These are phyloP conservation scores for Scleroderma bovista DNA, from an alignment of 768 basidiomycete genomes.

Conservation along the genomic window DNA sequence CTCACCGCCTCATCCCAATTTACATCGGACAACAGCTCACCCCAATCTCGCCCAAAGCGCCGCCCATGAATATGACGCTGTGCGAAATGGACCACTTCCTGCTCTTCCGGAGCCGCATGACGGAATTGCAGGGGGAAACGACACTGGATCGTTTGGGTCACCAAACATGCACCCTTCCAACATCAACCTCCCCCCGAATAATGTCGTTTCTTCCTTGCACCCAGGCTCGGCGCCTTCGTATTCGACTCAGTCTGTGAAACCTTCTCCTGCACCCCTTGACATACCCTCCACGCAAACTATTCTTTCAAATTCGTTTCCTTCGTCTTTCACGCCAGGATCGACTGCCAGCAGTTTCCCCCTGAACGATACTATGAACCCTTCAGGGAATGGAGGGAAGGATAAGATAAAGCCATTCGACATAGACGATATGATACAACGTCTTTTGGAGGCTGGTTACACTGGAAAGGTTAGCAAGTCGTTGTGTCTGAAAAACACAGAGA, in stretches of 20 bases:
- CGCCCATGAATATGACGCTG: slow-evolving; percentile 30
- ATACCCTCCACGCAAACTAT: slow-evolving; percentile 82
- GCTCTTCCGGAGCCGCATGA: slow-evolving; percentile 29
- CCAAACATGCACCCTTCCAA: slow-evolving; percentile 30
- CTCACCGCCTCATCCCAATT: slow-evolving; percentile 33
- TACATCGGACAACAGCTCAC: slow-evolving; percentile 41
- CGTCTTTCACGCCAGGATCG: slow-evolving; percentile 48
- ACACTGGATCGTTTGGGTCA: slow-evolving; percentile 29
- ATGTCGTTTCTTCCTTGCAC: slow-evolving; percentile 36
- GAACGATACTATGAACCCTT: slow-evolving; percentile 30
- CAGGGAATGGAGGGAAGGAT: slow-evolving; percentile 44
- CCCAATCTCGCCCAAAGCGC: slow-evolving; percentile 37
- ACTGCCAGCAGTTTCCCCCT: slow-evolving; percentile 34
- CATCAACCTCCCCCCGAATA: slow-evolving; percentile 33
- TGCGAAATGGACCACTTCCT: slow-evolving; percentile 26
- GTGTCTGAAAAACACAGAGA: slow-evolving; percentile 94
- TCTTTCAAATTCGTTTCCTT: slow-evolving; percentile 59
- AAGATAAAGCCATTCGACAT: slow-evolving; percentile 77
- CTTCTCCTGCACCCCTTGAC: slow-evolving; percentile 58
- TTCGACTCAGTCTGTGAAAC: slow-evolving; percentile 26
- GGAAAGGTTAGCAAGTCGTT: slow-evolving; percentile 97
- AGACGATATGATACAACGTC: slow-evolving; percentile 96
- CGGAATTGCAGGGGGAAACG: slow-evolving; percentile 34
- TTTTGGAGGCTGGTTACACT: slow-evolving; percentile 94
- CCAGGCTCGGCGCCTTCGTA: slow-evolving; percentile 7